Evolutionary conservation across 768 basidiomycete genomes (phyloP), one percentile per base, ranked within the genome.

Genomic region (Boletus sp.): DNA sequence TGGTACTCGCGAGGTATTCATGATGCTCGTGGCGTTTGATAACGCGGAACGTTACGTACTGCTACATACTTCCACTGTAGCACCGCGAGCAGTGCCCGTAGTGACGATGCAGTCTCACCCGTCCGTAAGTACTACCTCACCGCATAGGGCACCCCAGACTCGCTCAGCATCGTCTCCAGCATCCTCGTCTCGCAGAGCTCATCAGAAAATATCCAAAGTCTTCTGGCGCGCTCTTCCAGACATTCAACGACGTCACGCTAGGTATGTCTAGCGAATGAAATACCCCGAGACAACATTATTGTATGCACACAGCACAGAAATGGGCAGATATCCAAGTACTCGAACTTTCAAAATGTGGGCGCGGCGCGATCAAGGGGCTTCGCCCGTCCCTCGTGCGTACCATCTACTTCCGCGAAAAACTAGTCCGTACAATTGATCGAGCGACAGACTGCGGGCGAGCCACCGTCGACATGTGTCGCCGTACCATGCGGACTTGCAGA

Each of bases 401-500:
- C 17, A 19, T 48, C 35, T 47, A 4, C 29, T 23, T 41, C 5
- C 48, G 25, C 23, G 17, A 33, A 8, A 19, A 41, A 10, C 23
- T 29, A 5, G 7, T 38, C 40, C 34, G 8, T 53, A 29, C n/a
- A 1, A 30, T 37, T 47, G 27, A 52, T 50, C 23, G 15, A 42
- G 6, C 23, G 21, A 46, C 55, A 86, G 80, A 75, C 81, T 44
- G 65, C 53, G 4, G 65, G 69, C 11, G 59, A 72, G 21, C 68
- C 79, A 1, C 70, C 77, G 0, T 59, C 55, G 4, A 27, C 37
- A 3, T 61, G 58, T 29, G 29, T 69, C 57, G 82, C 87, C 32
- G 77, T 91, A 1, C 88, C 88, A 5, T 91, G 88, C 56, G 76
- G 79, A 3, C 75, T 90, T 8, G 73, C 83, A 14, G 88, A 91